Conservation (phyloP, 2,329 filamentous ascomycete species). For the Dactylonectria macrodidyma region DNA sequence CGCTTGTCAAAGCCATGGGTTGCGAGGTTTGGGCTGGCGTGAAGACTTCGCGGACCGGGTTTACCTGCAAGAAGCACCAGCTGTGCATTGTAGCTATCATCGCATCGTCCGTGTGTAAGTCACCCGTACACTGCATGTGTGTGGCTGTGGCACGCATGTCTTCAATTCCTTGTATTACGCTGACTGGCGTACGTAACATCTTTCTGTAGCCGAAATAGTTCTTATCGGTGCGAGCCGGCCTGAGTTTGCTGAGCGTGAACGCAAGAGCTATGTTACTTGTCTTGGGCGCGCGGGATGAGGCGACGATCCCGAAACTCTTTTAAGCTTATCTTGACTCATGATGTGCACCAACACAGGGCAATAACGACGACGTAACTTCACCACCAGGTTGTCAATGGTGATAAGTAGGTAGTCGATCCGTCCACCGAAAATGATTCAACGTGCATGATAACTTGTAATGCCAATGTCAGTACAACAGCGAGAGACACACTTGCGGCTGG, state of each 20-base stretch:
- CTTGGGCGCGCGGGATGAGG: conserved; percentile 28
- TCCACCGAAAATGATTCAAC: background rate
- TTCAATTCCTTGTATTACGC: conserved; percentile 35
- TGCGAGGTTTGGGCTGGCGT: conserved; percentile 19
- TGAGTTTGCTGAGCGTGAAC: conserved; percentile 1
- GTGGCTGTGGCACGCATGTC: conserved; percentile 35
- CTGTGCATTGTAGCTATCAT: conserved; percentile 6
- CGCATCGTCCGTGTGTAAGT: conserved; percentile 32
- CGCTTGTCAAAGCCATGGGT: conserved; percentile 15
- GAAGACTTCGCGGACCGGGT: conserved; percentile 9
- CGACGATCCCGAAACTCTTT: conserved; percentile 27
- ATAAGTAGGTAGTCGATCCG: background rate
- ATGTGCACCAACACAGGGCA: conserved; percentile 19
- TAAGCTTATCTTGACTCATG: conserved; percentile 48
- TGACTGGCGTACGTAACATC: conserved; percentile 11
- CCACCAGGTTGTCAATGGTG: background rate
- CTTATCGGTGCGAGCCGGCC: conserved; percentile 10
- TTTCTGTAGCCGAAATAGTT: conserved; percentile 38
- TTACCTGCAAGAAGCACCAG: conserved; percentile 16
- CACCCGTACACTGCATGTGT: conserved; percentile 36
- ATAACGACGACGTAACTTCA: background rate
- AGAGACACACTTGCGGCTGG: background rate
- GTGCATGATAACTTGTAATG: background rate
- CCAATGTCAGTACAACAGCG: background rate
- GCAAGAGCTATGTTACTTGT: conserved; percentile 27